Percentiles rank a stretch among this genome's conserved stretches.
phyloP scores from a whole-genome alignment of 768 basidiomycete genomes.

The Termitomyces heimii region DNA sequence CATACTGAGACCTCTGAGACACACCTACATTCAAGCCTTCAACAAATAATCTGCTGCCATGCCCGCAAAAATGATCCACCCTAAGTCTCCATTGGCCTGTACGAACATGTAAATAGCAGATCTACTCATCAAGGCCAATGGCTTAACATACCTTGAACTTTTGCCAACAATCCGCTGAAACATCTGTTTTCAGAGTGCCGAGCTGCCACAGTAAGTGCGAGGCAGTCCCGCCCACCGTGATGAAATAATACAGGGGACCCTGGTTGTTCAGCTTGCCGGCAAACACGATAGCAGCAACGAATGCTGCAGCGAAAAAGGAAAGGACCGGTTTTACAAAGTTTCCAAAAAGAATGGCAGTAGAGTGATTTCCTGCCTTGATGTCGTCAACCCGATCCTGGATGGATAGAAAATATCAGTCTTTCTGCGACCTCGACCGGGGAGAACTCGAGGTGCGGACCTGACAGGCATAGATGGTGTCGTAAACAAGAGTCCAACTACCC shows the following conservation, averaged over 20 bases:
- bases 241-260: conserved; percentile 28
- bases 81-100: too few relatives aligned
- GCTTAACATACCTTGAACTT: conserved; percentile 2
- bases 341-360: conserved; percentile 50
- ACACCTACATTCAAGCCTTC: too few relatives aligned
- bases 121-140: background rate
- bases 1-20: too few relatives aligned
- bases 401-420: conserved; percentile 14
- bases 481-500: conserved; percentile 6
- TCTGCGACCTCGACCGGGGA: background rate
- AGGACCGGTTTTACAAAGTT: conserved; percentile 36
- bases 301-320: conserved; percentile 28
- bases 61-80: too few relatives aligned
- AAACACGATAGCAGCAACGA: conserved; percentile 27
- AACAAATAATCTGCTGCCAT: too few relatives aligned
- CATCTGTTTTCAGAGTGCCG: background rate
- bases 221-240: conserved; percentile 13
- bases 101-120: background rate
- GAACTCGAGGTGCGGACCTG: background rate
- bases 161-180: conserved; percentile 1
- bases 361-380: conserved; percentile 45
- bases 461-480: conserved; percentile 11
- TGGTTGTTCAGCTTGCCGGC: conserved; percentile 31
- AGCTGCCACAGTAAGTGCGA: conserved; percentile 8
- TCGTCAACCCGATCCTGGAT: too few relatives aligned